These are phyloP conservation scores for Chenopodium formosanum DNA, from an alignment of 148 eudicot genomes.

Conservation along the genomic window DNA sequence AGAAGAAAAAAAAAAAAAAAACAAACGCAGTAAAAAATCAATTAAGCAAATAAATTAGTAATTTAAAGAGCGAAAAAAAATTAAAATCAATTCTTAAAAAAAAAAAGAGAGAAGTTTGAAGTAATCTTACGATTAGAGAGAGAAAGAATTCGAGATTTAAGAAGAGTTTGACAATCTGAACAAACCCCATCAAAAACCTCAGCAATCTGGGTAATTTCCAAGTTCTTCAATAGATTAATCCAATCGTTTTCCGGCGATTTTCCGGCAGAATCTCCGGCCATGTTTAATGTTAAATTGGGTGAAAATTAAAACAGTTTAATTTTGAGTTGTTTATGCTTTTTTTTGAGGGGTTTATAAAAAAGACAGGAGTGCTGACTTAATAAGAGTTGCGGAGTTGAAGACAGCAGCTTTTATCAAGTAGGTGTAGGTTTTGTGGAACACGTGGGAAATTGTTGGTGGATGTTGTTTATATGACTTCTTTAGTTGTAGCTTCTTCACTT, in stretches of 20 bases:
- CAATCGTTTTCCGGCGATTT: conserved; percentile 20
- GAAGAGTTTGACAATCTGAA: conserved; percentile 23
- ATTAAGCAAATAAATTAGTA: background rate
- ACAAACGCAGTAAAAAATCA: background rate
- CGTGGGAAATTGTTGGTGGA: background rate
- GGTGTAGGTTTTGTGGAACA: background rate
- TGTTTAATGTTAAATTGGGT: background rate
- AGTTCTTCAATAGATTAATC: conserved; percentile 13
- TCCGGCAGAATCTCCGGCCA: conserved; percentile 18
- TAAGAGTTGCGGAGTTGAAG: background rate
- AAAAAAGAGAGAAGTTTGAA: background rate
- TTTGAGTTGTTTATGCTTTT: no score
- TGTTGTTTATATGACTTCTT: no score
- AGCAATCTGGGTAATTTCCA: conserved; percentile 28
- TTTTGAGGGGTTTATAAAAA: no score
- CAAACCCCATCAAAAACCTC: conserved; percentile 31
- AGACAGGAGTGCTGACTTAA: background rate
- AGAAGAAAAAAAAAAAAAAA: background rate
- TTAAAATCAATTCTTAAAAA: background rate
- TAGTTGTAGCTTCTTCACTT: no score
- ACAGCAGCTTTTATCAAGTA: background rate
- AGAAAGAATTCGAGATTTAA: conserved; percentile 24
- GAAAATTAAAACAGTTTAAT: no score
- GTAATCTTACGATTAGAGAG: conserved; percentile 20
- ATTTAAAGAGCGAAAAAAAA: background rate